Conservation (phyloP, 306 rosid genomes). For the Fragaria iinumae region DNA sequence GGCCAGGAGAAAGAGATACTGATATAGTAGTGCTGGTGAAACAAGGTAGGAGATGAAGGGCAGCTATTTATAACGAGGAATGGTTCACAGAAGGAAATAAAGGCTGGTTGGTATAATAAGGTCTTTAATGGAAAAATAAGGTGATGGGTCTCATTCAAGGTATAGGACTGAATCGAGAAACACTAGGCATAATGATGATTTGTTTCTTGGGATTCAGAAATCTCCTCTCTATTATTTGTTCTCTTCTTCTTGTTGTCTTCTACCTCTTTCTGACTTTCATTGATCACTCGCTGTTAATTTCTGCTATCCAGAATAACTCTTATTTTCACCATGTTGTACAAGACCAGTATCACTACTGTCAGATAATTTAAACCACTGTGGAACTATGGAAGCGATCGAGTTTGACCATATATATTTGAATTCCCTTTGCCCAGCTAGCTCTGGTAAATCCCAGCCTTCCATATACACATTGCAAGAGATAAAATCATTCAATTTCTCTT, state of each 20-base stretch:
- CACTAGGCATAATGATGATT: constrained; percentile 62
- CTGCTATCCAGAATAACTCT: background rate
- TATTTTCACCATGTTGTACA: background rate
- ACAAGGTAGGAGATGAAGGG: constrained; percentile 18
- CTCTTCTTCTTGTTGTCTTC: constrained; percentile 16
- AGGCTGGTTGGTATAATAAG: constrained; percentile 42
- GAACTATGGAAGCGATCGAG: too few species aligned
- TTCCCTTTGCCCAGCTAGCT: background rate
- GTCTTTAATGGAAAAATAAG: constrained; percentile 47
- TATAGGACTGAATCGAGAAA: constrained; percentile 35
- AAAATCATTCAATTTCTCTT: background rate
- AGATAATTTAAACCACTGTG: background rate
- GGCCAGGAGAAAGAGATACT: background rate
- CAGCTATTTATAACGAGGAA: constrained; percentile 32
- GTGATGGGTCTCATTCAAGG: constrained; percentile 61
- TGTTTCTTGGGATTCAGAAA: constrained; percentile 77
- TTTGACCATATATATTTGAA: constrained; percentile 36
- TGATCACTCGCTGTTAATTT: background rate
- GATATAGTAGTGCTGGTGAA: background rate
- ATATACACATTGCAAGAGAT: background rate
- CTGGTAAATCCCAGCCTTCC: constrained; percentile 8
- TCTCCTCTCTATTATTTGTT: constrained; percentile 8
- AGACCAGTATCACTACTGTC: background rate
- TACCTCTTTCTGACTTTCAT: background rate
- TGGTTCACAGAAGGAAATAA: constrained; percentile 30